A percentile compares a stretch with the other conserved stretches of the same genome.
These are phyloP conservation scores for Nitzschia inconspicua DNA, from an alignment of 108 stramenopile species.

Conservation along the genomic window DNA sequence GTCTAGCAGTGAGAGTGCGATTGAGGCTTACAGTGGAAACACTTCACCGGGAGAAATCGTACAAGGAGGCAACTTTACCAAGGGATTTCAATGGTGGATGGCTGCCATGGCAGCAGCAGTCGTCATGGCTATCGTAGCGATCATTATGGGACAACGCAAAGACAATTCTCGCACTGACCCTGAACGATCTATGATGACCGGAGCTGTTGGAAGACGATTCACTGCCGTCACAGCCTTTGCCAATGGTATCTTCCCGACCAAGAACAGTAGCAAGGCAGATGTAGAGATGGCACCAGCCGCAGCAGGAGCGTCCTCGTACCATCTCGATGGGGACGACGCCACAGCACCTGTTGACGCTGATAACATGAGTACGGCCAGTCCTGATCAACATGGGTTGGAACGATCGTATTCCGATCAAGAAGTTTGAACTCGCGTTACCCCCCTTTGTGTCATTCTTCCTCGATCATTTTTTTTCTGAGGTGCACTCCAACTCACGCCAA, in stretches of 20 bases:
- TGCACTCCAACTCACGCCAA: no score
- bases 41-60: not conserved
- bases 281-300: no score
- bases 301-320: constrained; percentile 1
- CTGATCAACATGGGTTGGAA: no score
- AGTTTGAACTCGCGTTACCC: no score
- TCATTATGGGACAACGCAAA: constrained; percentile 14
- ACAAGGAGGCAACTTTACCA: not conserved
- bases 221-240: constrained; percentile 15
- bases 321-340: not conserved
- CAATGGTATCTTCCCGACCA: constrained; percentile 9
- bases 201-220: constrained; percentile 14
- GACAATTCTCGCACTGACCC: not conserved
- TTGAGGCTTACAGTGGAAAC: not conserved
- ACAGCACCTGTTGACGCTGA: not conserved
- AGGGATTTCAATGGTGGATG: constrained; percentile 26
- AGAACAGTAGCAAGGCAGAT: not conserved
- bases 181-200: constrained; percentile 1
- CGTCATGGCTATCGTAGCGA: constrained; percentile 8
- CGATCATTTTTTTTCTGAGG: no score
- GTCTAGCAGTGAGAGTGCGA: not conserved
- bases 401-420: no score
- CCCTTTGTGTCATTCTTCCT: no score
- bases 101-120: constrained; percentile 11
- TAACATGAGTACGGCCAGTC: no score